Conservation (phyloP, 106 monocot genomes). For the Alisma plantagoaquatica region DNA sequence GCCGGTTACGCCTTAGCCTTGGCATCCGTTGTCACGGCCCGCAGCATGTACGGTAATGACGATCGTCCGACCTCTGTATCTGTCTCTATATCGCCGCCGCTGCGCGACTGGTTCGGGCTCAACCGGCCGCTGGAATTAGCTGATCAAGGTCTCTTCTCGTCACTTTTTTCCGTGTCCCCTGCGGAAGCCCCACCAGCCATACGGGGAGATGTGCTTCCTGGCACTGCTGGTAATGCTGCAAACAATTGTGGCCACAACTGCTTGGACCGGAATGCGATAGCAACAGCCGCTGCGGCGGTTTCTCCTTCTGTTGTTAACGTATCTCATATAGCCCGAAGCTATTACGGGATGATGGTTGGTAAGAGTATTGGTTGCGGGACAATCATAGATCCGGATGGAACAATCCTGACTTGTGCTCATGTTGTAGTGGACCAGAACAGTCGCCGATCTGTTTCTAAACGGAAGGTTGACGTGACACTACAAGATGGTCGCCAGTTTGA, state of each 20-base stretch:
- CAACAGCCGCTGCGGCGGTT: constrained; percentile 56
- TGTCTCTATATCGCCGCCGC: too few species aligned
- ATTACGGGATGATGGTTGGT: constrained; percentile 34
- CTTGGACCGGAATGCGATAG: constrained; percentile 51
- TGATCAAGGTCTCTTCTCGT: too few species aligned
- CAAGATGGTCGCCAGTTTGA: constrained; percentile 90
- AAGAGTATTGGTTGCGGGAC: constrained; percentile 88
- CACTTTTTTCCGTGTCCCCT: too few species aligned
- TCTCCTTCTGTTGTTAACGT: constrained; percentile 85
- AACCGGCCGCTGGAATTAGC: too few species aligned
- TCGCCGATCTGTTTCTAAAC: constrained; percentile 22
- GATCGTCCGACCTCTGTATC: too few species aligned
- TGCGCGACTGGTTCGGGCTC: too few species aligned
- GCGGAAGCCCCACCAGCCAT: too few species aligned
- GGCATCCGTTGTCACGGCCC: too few species aligned
- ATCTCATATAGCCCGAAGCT: constrained; percentile 23
- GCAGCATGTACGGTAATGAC: too few species aligned
- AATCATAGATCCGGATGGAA: constrained; percentile 89
- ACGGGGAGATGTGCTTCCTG: too few species aligned
- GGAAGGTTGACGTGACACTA: constrained; percentile 83
- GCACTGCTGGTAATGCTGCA: too few species aligned
- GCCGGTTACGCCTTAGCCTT: too few species aligned
- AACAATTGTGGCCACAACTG: constrained; percentile 33
- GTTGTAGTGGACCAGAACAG: constrained; percentile 53
- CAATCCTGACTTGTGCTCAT: constrained; percentile 92